Percentiles rank a stretch among this genome's conserved stretches.
Evolutionary conservation across 257 asterid species (phyloP).

Genomic region (Solanum medicagineum): DNA sequence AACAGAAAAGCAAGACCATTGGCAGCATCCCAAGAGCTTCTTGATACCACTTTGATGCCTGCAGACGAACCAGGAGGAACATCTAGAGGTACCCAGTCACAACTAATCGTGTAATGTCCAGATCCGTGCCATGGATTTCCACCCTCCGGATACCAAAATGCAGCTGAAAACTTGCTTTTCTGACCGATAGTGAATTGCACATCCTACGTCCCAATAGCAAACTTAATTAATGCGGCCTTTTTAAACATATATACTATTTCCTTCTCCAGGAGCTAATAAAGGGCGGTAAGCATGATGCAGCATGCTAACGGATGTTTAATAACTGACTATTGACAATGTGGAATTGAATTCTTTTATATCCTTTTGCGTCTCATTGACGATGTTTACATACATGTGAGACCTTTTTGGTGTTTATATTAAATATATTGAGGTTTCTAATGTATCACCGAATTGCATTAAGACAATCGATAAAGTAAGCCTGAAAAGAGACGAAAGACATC

Average conservation of each 20-base stretch:
- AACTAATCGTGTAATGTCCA: constrained; percentile 56
- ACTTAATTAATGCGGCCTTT: neutral
- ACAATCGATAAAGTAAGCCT: neutral
- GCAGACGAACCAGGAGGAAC: constrained; percentile 27
- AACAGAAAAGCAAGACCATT: constrained; percentile 58
- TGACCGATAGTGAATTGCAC: constrained; percentile 62
- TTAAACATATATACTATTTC: neutral
- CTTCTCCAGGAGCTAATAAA: neutral
- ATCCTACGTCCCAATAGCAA: constrained; percentile 32
- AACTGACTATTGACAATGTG: neutral
- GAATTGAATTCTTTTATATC: neutral
- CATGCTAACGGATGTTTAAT: neutral
- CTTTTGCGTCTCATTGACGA: neutral
- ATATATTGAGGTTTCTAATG: neutral
- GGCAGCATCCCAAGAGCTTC: constrained; percentile 72
- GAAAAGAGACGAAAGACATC: neutral
- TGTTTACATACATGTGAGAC: neutral
- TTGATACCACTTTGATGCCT: constrained; percentile 18
- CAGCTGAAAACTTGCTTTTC: constrained; percentile 62
- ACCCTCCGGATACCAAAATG: constrained; percentile 60
- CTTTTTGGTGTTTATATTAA: neutral
- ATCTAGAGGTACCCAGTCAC: constrained; percentile 65
- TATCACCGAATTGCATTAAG: neutral
- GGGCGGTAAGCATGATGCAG: neutral
- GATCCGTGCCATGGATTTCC: constrained; percentile 79